Percentiles rank a stretch among this genome's conserved stretches.
Conservation (phyloP, 1,139 yeast species). For the Geotrichum aggregatum region DNA sequence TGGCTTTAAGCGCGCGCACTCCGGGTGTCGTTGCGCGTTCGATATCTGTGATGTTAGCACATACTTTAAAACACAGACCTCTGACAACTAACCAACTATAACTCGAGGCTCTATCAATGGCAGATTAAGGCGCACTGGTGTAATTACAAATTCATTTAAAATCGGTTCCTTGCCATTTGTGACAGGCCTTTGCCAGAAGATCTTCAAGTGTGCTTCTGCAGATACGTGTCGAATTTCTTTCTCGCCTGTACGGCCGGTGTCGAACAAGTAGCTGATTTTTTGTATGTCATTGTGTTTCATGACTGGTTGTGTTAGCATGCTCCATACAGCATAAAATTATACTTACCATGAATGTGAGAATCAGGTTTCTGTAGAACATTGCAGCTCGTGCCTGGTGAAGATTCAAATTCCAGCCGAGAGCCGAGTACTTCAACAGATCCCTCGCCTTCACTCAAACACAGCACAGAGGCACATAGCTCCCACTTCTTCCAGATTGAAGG, state of each 20-base stretch:
- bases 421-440: constrained; percentile 27
- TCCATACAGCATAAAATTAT: neutral
- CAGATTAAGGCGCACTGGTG: constrained; percentile 42
- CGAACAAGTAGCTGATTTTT: constrained; percentile 29
- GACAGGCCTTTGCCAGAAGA: constrained; percentile 33
- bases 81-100: constrained; percentile 38
- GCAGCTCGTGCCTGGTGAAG: constrained; percentile 24
- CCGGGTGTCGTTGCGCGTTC: constrained; percentile 4
- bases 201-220: constrained; percentile 34
- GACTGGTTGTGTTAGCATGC: neutral
- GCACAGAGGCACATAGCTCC: constrained; percentile 18
- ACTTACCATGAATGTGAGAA: constrained; percentile 11
- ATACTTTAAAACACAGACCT: constrained; percentile 18
- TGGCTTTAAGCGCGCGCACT: constrained; percentile 3
- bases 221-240: constrained; percentile 33
- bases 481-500: constrained; percentile 22
- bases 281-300: constrained; percentile 33
- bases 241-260: constrained; percentile 28
- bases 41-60: constrained; percentile 8
- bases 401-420: constrained; percentile 25
- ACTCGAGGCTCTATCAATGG: constrained; percentile 72
- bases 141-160: constrained; percentile 29
- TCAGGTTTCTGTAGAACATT: constrained; percentile 22
- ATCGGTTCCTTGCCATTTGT: constrained; percentile 21
- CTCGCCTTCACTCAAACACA: constrained; percentile 24